phyloP scores from a whole-genome alignment of 352 stramenopile genomes.

The Globisporangium nagaii region DNA sequence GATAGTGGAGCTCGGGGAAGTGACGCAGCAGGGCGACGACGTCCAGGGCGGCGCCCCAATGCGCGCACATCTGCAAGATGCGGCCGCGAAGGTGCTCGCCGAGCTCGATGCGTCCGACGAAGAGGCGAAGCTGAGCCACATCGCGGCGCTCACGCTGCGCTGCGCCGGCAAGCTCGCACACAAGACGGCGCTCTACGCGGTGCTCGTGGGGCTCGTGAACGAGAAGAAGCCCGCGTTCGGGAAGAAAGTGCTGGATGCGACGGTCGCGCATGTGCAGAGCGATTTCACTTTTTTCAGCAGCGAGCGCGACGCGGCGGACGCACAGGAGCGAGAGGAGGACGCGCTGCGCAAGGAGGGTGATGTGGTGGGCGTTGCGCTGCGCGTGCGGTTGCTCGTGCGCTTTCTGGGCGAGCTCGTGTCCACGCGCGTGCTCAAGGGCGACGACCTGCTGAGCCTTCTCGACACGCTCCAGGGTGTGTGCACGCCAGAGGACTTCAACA shows the following conservation, averaged over 20 bases:
- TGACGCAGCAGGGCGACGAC: constrained; percentile 22
- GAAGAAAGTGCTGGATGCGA: constrained; percentile 35
- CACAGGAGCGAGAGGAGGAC: constrained; percentile 28
- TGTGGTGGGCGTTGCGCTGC: constrained; percentile 30
- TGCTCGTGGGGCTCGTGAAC: constrained; percentile 65
- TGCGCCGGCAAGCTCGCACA: constrained; percentile 43
- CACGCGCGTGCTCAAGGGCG: constrained; percentile 49
- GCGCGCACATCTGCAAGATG: constrained; percentile 43
- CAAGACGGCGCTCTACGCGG: constrained; percentile 71
- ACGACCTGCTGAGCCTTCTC: constrained; percentile 57
- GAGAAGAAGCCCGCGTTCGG: constrained; percentile 52
- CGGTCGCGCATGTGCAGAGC: constrained; percentile 35
- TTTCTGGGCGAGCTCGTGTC: constrained; percentile 58
- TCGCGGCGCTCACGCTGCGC: constrained; percentile 53
- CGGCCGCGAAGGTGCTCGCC: constrained; percentile 29
- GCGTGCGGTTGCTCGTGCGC: constrained; percentile 52
- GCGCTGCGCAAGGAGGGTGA: constrained; percentile 17
- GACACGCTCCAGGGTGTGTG: constrained; percentile 60
- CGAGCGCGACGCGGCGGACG: constrained; percentile 7
- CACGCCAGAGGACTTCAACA: constrained; percentile 51
- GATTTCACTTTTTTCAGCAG: constrained; percentile 53
- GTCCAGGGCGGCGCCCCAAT: constrained; percentile 19
- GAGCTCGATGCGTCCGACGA: constrained; percentile 48
- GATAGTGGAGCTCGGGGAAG: constrained; percentile 63
- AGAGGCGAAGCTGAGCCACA: constrained; percentile 51